Base-by-base conservation (phyloP, 352 stramenopile genomes). In the Pythium phragmitis region DNA sequence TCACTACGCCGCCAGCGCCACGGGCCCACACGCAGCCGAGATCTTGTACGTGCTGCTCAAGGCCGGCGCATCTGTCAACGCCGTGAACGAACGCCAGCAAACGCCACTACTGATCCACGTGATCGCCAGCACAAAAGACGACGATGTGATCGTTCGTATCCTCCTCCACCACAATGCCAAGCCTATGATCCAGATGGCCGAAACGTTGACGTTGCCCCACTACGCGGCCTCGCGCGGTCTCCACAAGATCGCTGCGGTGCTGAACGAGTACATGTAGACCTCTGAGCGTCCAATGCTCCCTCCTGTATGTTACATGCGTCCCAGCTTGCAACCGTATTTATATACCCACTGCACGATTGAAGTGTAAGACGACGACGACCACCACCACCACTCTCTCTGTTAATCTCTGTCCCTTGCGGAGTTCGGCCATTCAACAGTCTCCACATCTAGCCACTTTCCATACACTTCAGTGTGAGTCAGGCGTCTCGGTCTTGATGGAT, bases 91-190 rank as follows among this genome's bases (percentile, higher is more conserved):
- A 47, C 79, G 76, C 41, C 61, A 72, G 11, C 79, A 88, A 67
- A 82, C 79, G 4, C 70, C 79, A 62, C 60, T 88, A 62, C 50
- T 85, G 42, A 71, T 85, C 63, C 74, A 77, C 58, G 77, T 81
- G 45, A 80, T 88, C 61, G 83, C 76, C 37, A 81, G 71, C 48
- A 67, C 81, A 28, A 63, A 69, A 36, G 79, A 88, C 68, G 62
- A 80, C 57, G 76, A 86, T 60, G 59, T 76, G 56, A 59, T 82
- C 55, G 53, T 69, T 49, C 75, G 76, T 41, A 62, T 88, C 9
- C 68, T 88, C 39, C 68, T 88, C 26, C 76, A 82, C 55, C 52
- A 82, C 71, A 74, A 82, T 52, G 79, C 76, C 37, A 77, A 75
- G 51, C 75, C 79, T 3, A 58, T 56, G 33, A 65, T 86, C 52